phyloP scores from a whole-genome alignment of 164 flowering plant species.

The Aristolochia fimbriata region DNA sequence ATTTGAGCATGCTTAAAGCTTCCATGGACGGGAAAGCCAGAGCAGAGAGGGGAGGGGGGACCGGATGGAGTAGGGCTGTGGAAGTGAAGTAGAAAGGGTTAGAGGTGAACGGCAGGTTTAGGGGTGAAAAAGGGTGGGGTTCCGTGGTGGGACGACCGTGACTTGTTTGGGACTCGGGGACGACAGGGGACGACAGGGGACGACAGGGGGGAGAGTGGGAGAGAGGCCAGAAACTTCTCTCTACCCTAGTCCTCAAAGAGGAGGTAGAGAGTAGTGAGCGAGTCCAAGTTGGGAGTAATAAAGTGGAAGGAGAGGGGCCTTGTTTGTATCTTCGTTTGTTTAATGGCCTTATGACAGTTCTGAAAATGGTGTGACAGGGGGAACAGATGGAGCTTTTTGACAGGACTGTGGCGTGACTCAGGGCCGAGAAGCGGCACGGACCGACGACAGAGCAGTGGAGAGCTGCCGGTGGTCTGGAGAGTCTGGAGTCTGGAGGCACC shows the following conservation, averaged over 20 bases:
- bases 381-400: constrained; percentile 9
- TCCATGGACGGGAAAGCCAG: constrained; percentile 99
- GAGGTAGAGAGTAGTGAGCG: background rate
- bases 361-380: constrained; percentile 14
- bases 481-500: too few relatives aligned
- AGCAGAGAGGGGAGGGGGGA: constrained; percentile 2
- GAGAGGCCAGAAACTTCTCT: too few relatives aligned
- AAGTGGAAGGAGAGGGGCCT: constrained; percentile 2
- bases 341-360: background rate
- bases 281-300: background rate
- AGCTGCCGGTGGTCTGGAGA: too few relatives aligned
- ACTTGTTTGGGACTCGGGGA: too few relatives aligned
- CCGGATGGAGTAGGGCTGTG: background rate
- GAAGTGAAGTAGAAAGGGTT: background rate
- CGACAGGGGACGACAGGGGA: too few relatives aligned
- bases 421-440: background rate
- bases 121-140: too few relatives aligned
- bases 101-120: too few relatives aligned
- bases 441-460: background rate
- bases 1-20: constrained; percentile 81
- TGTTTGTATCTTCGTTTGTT: too few relatives aligned
- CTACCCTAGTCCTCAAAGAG: too few relatives aligned
- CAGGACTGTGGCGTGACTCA: background rate
- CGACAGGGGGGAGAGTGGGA: too few relatives aligned
- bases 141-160: too few relatives aligned